phyloP scores from a whole-genome alignment of 768 basidiomycete species.

The Leccinum subgranulosum region DNA sequence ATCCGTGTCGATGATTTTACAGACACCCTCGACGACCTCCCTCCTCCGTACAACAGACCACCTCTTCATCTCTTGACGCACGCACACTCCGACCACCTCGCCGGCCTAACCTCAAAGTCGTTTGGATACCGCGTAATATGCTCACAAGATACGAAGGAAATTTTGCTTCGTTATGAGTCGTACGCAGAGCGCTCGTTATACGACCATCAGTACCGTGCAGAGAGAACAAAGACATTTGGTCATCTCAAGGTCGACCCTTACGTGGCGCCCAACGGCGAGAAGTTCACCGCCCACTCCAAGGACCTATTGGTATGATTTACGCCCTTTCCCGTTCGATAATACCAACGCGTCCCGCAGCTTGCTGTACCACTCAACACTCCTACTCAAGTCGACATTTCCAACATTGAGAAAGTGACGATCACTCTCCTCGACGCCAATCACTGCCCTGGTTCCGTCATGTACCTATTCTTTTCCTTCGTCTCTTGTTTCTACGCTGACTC shows the following conservation, averaged over 20 bases:
- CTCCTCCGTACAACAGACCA: constrained; percentile 32
- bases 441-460: constrained; percentile 95
- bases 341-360: constrained; percentile 37
- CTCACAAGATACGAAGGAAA: constrained; percentile 80
- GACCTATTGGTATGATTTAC: constrained; percentile 43
- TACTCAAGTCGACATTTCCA: constrained; percentile 54
- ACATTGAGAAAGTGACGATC: constrained; percentile 59
- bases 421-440: constrained; percentile 91
- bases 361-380: constrained; percentile 62
- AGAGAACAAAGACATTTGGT: constrained; percentile 49
- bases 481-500: neutral
- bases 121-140: constrained; percentile 75
- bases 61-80: constrained; percentile 79
- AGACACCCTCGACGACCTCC: constrained; percentile 33
- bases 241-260: constrained; percentile 63
- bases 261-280: constrained; percentile 43
- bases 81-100: constrained; percentile 86
- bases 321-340: neutral
- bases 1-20: constrained; percentile 89
- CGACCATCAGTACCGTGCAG: constrained; percentile 35
- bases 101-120: constrained; percentile 69
- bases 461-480: constrained; percentile 18
- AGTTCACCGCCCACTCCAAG: constrained; percentile 50
- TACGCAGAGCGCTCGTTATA: constrained; percentile 59
- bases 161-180: constrained; percentile 77